Evolutionary conservation across 2,329 filamentous ascomycete species (phyloP), one percentile per base, ranked within the genome.

Genomic region (Fusarium udum): DNA sequence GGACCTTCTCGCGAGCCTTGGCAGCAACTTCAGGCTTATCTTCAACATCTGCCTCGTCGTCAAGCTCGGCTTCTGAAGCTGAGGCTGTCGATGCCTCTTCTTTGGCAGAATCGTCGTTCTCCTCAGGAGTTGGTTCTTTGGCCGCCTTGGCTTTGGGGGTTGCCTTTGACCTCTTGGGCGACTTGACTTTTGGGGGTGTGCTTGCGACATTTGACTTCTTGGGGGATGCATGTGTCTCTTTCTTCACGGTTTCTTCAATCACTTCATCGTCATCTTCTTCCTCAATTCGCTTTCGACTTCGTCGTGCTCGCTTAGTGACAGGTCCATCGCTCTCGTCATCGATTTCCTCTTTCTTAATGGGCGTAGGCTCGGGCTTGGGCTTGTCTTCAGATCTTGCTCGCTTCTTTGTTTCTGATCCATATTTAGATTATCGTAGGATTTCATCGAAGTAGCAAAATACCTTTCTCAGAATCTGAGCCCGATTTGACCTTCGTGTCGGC

Each of bases 1-100:
- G 95, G 16, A 95, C 89, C 81, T 94, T 93, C 81, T 95, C 90
- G 49, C 93, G 91, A 52, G 91, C 91, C 82, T 97, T 95, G 46
- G 90, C 91, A 56, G 90, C 90, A 52, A 91, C 82, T 74, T 92
- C 90, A 4, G 94, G 91, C 79, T 93, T 93, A 77, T 93, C 86
- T 6, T 90, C 85, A 37, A 60, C 22, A 32, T 89, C 88, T 0
- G 77, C 79, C 39, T 87, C 85, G 36, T 87, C 86, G 22, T 85
- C 85, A 5, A 83, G 84, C 12, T 85, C 85, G 18, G 82, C 82
- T 18, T 67, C 65, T 15, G 66, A 69, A 36, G 74, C 78, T 14
- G 81, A 81, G 52, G 79, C 78, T n/a, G 77, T 77, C 2, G 79
- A 78, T 22, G 74, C 75, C 34, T 79, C 74, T 32, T 80, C 75